Evolutionary conservation across 306 rosid genomes (phyloP).

Genomic region (Citrullus colocynthis): DNA sequence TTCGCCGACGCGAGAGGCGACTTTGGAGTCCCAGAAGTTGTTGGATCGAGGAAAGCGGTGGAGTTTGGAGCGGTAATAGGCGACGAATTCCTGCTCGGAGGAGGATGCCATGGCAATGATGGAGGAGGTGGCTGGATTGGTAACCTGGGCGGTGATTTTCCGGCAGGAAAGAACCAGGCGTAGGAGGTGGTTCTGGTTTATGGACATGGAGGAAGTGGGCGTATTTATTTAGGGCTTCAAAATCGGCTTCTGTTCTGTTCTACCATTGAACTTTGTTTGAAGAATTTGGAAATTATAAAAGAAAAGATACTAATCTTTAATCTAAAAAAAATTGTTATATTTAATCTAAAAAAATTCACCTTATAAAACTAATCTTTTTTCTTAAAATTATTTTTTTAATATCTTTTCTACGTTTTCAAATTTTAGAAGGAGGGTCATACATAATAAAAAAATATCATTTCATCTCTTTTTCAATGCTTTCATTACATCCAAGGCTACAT

Average conservation of each 20-base stretch:
- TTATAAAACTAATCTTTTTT: too few species aligned
- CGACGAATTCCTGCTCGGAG: conserved; percentile 19
- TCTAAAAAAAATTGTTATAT: too few species aligned
- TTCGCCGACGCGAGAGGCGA: conserved; percentile 17
- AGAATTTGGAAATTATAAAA: background rate
- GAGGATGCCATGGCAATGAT: conserved; percentile 30
- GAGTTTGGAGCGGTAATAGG: conserved; percentile 13
- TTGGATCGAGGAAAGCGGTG: conserved; percentile 12
- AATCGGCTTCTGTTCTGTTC: background rate
- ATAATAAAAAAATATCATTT: too few species aligned
- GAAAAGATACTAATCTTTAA: too few species aligned
- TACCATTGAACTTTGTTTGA: background rate
- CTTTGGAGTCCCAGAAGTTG: conserved; percentile 17
- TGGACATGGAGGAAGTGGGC: background rate
- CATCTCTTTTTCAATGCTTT: too few species aligned
- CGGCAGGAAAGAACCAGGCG: conserved; percentile 17
- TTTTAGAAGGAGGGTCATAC: too few species aligned
- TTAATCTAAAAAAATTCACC: too few species aligned
- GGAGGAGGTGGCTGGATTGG: conserved; percentile 11
- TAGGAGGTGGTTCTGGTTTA: conserved; percentile 12
- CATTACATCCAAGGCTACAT: too few species aligned
- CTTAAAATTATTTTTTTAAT: too few species aligned
- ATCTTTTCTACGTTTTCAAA: too few species aligned
- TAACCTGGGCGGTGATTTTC: conserved; percentile 19
- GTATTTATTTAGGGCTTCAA: conserved; percentile 5